Base-by-base conservation (phyloP, 805 yeast genomes). In the Scheffersomyces stipitis region DNA sequence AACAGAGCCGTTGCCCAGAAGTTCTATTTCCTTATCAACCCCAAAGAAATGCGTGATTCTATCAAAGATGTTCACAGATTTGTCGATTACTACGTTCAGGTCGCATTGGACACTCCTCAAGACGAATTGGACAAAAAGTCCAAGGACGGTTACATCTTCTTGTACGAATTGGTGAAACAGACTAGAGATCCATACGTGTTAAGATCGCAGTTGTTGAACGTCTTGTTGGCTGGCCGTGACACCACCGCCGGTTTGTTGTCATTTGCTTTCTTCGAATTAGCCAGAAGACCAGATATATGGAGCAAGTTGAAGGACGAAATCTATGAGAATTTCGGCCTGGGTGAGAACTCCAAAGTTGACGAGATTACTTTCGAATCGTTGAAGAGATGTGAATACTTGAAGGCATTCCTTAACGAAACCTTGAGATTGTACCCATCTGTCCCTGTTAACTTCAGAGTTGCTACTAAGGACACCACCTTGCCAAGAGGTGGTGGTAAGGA, bases 161-260 rank as follows among this genome's bases (percentile, higher is more conserved):
- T 76, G 38, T 61, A 64, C 33, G 79, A 73, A 47, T 62, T 75
- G 41, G 73, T 63, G 33, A 67, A 69, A 52, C 71, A 72, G 51
- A 73, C 78, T 12, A 62, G 69, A 38, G 71, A 76, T 46, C 73
- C 75, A 15, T 54, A 42, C 35, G 62, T 65, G 13, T 67, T 75
- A 40, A 62, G 79, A 34, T 77, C 73, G 50, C 80, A 76, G 54
- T 60, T 73, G 28, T 59, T 75, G 52, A 75, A 73, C 48, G 68
- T 76, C 38, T 60, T 75, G 38, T 52, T 75, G 15, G 81, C 81
- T 13, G 80, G 79, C 20, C 64, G 81, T 48, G 80, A 76, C 47
- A 75, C 80, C 30, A 75, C 81, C 10, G 80, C 80, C 7, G 69
- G 73, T 3, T 56, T 72, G 24, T 63, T 75, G 38, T 64, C 76